phyloP scores from a whole-genome alignment of 1,284 basidiomycete species.

The Afroboletus lepidellus region DNA sequence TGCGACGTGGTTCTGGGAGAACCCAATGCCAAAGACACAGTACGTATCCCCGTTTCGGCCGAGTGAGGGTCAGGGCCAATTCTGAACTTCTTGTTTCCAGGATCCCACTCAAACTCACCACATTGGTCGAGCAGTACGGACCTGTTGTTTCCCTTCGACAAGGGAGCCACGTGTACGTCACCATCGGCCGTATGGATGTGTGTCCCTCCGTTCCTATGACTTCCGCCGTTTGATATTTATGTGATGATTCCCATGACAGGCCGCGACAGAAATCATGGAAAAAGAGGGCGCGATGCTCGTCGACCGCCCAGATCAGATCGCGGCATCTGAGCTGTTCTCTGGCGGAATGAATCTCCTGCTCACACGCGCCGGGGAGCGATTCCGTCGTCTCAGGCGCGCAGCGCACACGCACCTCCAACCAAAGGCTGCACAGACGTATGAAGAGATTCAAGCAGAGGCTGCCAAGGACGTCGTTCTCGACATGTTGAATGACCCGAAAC shows the following conservation, averaged over 20 bases:
- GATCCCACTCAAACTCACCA: conserved; percentile 15
- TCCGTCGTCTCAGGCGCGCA: conserved; percentile 34
- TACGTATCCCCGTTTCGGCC: too few species aligned
- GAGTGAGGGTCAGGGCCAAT: too few species aligned
- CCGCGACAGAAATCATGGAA: conserved; percentile 33
- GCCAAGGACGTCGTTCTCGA: conserved; percentile 40
- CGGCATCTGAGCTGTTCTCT: conserved; percentile 30
- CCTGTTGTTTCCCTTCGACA: conserved; percentile 32
- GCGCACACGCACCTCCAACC: conserved; percentile 41
- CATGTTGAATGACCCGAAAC: conserved; percentile 37
- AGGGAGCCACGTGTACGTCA: conserved; percentile 25
- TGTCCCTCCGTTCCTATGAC: not conserved
- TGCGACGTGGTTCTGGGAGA: conserved; percentile 17
- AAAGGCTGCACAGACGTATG: conserved; percentile 32
- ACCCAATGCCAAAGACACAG: conserved; percentile 11
- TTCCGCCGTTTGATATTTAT: too few species aligned
- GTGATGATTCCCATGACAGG: not conserved
- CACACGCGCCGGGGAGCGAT: conserved; percentile 22
- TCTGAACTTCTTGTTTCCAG: too few species aligned
- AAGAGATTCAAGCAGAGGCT: conserved; percentile 34
- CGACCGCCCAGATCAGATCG: conserved; percentile 34
- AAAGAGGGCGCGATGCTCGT: conserved; percentile 32
- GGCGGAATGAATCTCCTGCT: conserved; percentile 22
- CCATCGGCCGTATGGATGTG: conserved; percentile 37
- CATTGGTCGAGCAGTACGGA: conserved; percentile 31